Conservation (phyloP, 2,329 filamentous ascomycete genomes). For the Epichloe scottii region DNA sequence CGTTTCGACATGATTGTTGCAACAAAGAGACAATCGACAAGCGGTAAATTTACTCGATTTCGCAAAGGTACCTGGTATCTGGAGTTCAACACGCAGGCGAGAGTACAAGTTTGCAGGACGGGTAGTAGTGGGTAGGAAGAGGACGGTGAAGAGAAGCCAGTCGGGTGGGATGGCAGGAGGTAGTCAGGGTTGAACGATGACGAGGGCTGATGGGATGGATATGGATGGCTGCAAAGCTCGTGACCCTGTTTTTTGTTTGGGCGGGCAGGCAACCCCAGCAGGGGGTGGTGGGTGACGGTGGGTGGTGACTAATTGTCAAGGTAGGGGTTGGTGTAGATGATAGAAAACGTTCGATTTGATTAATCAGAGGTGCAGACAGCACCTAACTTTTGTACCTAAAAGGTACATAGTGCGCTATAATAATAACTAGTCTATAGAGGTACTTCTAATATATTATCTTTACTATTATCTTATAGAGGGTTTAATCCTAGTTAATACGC, state of each 20-base stretch:
- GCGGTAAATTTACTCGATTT: neutral
- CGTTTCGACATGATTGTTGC: slow-evolving; percentile 49
- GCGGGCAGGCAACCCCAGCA: neutral
- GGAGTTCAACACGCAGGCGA: neutral
- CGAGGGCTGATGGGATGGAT: neutral
- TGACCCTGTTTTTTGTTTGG: neutral
- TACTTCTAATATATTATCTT: too few relatives aligned
- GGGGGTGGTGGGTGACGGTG: neutral
- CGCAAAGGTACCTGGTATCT: neutral
- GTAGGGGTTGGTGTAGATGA: too few relatives aligned
- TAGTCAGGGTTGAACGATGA: neutral
- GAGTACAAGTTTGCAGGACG: neutral
- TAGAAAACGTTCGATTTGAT: too few relatives aligned
- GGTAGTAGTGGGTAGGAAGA: slow-evolving; percentile 20
- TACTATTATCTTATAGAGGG: too few relatives aligned
- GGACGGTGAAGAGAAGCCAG: neutral
- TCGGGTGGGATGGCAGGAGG: neutral
- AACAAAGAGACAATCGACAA: neutral
- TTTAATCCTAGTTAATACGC: too few relatives aligned
- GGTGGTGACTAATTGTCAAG: too few relatives aligned
- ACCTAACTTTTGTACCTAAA: too few relatives aligned
- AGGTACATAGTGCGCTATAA: too few relatives aligned
- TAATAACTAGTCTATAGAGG: too few relatives aligned
- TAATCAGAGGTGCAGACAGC: too few relatives aligned
- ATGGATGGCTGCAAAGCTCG: neutral